phyloP scores from a whole-genome alignment of 2,329 filamentous ascomycete genomes.

The Aspergillus sp. region DNA sequence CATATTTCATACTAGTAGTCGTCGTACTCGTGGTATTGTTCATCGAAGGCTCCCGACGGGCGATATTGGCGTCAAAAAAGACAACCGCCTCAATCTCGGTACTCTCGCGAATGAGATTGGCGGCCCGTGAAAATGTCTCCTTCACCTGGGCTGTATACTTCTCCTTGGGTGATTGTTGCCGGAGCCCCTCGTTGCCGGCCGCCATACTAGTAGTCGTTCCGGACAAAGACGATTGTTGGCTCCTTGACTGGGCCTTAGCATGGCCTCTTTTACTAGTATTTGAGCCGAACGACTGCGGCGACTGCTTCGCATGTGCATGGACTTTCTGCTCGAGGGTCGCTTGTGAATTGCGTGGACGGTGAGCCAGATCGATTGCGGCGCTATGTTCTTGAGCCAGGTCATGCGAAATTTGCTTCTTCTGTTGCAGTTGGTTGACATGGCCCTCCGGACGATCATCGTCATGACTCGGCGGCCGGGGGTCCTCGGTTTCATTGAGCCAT shows the following conservation, averaged over 20 bases:
- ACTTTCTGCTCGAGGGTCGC: background rate
- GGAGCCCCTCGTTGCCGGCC: background rate
- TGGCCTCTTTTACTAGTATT: no score
- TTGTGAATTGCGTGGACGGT: background rate
- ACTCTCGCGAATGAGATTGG: conserved; percentile 33
- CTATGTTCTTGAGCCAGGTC: background rate
- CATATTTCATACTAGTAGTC: no score
- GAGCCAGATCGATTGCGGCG: background rate
- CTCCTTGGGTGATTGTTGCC: background rate
- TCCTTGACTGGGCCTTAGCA: background rate
- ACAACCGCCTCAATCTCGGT: conserved; percentile 30
- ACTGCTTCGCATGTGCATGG: background rate
- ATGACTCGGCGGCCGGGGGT: background rate
- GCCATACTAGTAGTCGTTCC: background rate
- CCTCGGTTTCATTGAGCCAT: conserved; percentile 5
- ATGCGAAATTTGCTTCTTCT: conserved; percentile 7
- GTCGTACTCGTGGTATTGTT: no score
- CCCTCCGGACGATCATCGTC: conserved; percentile 3
- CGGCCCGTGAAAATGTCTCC: conserved; percentile 33
- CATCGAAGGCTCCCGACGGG: no score
- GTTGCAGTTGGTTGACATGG: conserved; percentile 7
- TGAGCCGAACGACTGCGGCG: background rate
- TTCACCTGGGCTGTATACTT: no score
- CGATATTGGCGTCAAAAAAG: conserved; percentile 13
- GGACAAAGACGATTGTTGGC: background rate